Evolutionary conservation across 148 eudicot species (phyloP), one percentile per base, ranked within the genome.

Genomic region (Rhododendron griersonianum): DNA sequence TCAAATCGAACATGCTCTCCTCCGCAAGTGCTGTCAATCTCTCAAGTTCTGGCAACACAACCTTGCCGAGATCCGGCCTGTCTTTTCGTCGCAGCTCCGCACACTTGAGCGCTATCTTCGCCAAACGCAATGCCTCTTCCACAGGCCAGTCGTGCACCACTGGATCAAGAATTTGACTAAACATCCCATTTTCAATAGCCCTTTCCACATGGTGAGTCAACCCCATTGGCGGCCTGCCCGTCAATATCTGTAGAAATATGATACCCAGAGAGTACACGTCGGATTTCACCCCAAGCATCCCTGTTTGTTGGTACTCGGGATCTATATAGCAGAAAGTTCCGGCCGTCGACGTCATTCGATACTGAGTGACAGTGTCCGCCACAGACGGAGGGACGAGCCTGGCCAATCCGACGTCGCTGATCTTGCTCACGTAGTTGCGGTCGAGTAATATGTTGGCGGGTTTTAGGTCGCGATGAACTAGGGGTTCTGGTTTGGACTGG

Each of bases 221-320:
- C 7, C 99, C 99, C 99, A 95, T 96, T 9, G 99, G 98, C 11
- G 96, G 91, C 85, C 89, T 93, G 3, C 86, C 94, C 5, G 99
- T 95, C 25, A 95, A 69, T 37, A 96, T 80, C 91, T 96, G 99
- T 44, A 96, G 85, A n/a, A 92, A 87, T 89, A 96, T 93, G 86
- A 96, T 90, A 21, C 99, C 98, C 2, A 96, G 87, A 1, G 99
- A 95, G 81, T 96, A 96, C 8, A 96, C 91, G 67, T 96, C 98
- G 0, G 99, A 96, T 88, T 95, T 96, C 9, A 95, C 91, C 18
- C 98, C 95, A 13, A 95, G 93, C 93, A 82, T 55, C 13, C 78
- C 99, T 19, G 99, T 95, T 84, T 95, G 99, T 84, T 96, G 99
- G 80, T 96, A 96, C 85, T 96, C 99, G 0, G 99, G 99, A 83